phyloP scores from a whole-genome alignment of 2,329 filamentous ascomycete genomes.

The Penicillium frequentans region DNA sequence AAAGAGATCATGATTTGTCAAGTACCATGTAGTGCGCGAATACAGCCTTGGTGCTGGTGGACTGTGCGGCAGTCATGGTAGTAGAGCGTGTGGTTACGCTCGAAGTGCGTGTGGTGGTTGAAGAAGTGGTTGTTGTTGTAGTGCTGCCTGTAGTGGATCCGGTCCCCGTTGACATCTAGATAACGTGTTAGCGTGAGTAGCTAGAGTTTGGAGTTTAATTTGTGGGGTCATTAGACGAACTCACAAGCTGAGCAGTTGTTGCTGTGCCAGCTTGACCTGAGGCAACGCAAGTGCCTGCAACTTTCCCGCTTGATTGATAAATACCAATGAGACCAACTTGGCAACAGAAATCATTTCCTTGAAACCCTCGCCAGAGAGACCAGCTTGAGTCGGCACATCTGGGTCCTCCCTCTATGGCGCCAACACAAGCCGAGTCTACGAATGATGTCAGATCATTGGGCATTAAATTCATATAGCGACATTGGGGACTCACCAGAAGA shows the following conservation, averaged over 20 bases:
- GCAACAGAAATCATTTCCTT: neutral
- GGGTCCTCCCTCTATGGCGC: neutral
- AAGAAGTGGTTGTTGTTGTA: neutral
- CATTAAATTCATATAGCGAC: neutral
- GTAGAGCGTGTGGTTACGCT: neutral
- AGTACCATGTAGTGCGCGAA: constrained; percentile 1
- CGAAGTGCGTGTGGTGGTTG: neutral
- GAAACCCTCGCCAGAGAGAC: neutral
- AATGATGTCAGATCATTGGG: neutral
- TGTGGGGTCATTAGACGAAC: neutral
- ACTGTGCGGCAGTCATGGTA: neutral
- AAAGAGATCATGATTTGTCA: neutral
- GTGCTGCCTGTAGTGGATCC: neutral
- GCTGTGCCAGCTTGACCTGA: neutral
- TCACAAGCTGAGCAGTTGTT: neutral
- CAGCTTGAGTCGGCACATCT: neutral
- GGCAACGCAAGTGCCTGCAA: neutral
- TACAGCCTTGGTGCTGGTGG: neutral
- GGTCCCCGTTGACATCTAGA: neutral
- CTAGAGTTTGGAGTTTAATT: neutral
- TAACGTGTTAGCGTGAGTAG: neutral
- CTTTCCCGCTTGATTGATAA: neutral
- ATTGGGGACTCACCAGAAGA: neutral
- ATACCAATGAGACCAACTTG: neutral
- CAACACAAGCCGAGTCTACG: neutral